Evolutionary conservation across 441 rosid species (phyloP).

Genomic region (Pelargonium exstipulatum): DNA sequence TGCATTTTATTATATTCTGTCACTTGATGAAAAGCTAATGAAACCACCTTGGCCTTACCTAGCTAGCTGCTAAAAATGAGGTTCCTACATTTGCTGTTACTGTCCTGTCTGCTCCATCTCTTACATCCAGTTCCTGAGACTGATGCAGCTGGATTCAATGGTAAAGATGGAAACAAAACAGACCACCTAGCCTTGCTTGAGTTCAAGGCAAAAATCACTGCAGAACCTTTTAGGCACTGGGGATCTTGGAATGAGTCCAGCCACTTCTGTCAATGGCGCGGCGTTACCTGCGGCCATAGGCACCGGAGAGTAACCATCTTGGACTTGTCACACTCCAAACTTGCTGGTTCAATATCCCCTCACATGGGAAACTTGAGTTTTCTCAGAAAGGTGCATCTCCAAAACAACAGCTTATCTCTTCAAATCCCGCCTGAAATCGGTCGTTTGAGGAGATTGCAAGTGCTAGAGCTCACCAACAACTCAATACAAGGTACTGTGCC

Average conservation of each 20-base stretch:
- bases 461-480: neutral
- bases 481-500: slow-evolving; percentile 14
- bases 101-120: too few species aligned
- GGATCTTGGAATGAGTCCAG: slow-evolving; percentile 13
- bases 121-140: too few species aligned
- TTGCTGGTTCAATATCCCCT: slow-evolving; percentile 15
- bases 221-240: neutral
- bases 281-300: neutral
- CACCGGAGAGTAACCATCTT: slow-evolving; percentile 15
- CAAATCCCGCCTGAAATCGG: slow-evolving; percentile 14
- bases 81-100: too few species aligned
- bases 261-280: slow-evolving; percentile 19
- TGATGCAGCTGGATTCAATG: neutral
- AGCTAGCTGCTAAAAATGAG: too few species aligned
- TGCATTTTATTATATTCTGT: too few species aligned
- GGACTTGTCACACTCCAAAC: neutral
- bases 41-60: too few species aligned
- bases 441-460: neutral
- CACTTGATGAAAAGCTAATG: too few species aligned
- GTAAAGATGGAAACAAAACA: neutral
- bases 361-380: slow-evolving; percentile 10
- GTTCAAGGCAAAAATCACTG: too few species aligned
- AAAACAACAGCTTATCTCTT: slow-evolving; percentile 3
- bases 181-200: too few species aligned
- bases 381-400: neutral